Evolutionary conservation across 2,329 filamentous ascomycete species (phyloP), one percentile per base, ranked within the genome.

Genomic region (Paracorniculantispora psalliotae): DNA sequence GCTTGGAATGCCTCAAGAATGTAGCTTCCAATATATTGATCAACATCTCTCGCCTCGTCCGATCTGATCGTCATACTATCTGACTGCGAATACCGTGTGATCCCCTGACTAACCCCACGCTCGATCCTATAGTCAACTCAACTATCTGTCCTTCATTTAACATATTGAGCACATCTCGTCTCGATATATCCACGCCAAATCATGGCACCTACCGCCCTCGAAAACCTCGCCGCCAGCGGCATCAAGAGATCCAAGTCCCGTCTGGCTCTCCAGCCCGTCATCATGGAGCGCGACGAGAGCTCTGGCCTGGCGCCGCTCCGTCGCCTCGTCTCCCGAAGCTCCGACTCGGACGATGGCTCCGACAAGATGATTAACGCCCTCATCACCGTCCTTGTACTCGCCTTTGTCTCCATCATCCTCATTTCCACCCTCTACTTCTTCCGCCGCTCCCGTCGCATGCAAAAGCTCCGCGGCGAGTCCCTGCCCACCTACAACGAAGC

Each of bases 371-470:
- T 92, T 72, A 86, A 91, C 69, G 83, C 96, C 46, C 78, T 96
- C 71, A 89, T 96, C 67, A 82, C 85, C 60, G 82, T 97, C 58
- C 80, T 97, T 66, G 86, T 87, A 63, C 80, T 99, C 48, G 78
- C 93, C 66, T 84, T 96, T 66, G 74, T 93, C 67, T 86, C 82
- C 61, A 79, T 96, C 30, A 70, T 87, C 50, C 79, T 92, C 60
- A 78, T 88, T 56, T 86, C 84, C 60, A 77, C 81, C 28, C 84
- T 97, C 53, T 77, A 93, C 64, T 74, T 91, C 69, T 77, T 97
- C 65, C 89, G 90, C 71, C 86, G 87, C 67, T 81, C 85, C 63
- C 75, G 76, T 67, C 75, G 74, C 54, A 75, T 81, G 69, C 77
- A 78, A 67, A 69, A 71, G 35, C 67, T 74, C 61, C 75, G 73